phyloP scores from a whole-genome alignment of 306 rosid species.

The Ammopiptanthus mongolicus region DNA sequence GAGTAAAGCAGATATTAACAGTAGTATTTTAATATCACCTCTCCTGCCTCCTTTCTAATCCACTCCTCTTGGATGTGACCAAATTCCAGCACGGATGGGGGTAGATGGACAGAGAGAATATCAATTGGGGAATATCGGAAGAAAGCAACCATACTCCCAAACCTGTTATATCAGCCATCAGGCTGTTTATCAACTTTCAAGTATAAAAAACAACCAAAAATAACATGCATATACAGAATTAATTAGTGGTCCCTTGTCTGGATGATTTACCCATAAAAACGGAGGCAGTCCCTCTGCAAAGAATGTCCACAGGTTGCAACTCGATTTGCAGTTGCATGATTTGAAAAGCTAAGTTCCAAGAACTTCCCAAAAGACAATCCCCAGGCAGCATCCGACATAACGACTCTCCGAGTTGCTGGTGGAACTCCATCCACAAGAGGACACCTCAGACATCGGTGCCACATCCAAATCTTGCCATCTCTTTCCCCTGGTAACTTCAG shows the following conservation, averaged over 20 bases:
- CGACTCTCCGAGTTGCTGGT: slow-evolving; percentile 88
- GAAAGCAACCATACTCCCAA: slow-evolving; percentile 92
- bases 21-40: slow-evolving; percentile 45
- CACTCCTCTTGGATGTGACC: slow-evolving; percentile 68
- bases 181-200: slow-evolving; percentile 25
- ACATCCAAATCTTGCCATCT: slow-evolving; percentile 98
- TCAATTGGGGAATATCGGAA: slow-evolving; percentile 91
- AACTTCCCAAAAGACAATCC: slow-evolving; percentile 98
- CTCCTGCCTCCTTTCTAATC: slow-evolving; percentile 68
- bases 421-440: slow-evolving; percentile 86
- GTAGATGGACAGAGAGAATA: slow-evolving; percentile 81
- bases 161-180: slow-evolving; percentile 49
- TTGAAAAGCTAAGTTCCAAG: slow-evolving; percentile 97
- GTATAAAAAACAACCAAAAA: slow-evolving; percentile 9
- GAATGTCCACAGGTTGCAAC: slow-evolving; percentile 97
- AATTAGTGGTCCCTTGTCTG: not conserved
- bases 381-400: slow-evolving; percentile 99
- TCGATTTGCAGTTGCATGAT: slow-evolving; percentile 98
- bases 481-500: slow-evolving; percentile 79
- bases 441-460: slow-evolving; percentile 96
- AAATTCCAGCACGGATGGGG: slow-evolving; percentile 78
- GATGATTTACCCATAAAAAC: slow-evolving; percentile 79
- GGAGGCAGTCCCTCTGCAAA: slow-evolving; percentile 96
- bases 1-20: slow-evolving; percentile 11
- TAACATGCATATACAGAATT: not conserved